A percentile compares a stretch with the other conserved stretches of the same genome.
Evolutionary conservation across 2,329 filamentous ascomycete species (phyloP).

Genomic region (Penicillium nordicum): DNA sequence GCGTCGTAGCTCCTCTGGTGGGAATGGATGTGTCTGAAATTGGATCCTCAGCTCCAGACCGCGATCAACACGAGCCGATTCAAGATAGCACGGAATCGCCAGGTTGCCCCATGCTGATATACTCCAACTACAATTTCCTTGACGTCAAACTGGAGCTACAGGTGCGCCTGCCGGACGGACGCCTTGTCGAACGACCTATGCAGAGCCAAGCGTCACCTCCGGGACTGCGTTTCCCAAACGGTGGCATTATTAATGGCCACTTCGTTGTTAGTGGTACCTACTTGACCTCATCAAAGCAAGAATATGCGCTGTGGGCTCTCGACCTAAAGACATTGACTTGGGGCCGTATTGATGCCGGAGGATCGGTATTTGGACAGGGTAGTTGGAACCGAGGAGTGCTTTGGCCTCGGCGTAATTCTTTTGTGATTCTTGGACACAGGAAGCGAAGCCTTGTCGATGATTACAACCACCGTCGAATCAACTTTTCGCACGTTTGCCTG

Average conservation of each 20-base stretch:
- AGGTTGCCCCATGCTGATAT: constrained; percentile 79
- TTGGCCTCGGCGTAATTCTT: constrained; percentile 90
- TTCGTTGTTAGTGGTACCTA: constrained; percentile 98
- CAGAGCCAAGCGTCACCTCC: constrained; percentile 76
- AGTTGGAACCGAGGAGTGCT: constrained; percentile 96
- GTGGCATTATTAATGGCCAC: constrained; percentile 89
- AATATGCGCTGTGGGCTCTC: constrained; percentile 94
- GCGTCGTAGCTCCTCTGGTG: constrained; percentile 79
- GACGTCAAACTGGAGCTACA: constrained; percentile 96
- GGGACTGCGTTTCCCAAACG: constrained; percentile 90
- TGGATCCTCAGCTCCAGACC: constrained; percentile 41
- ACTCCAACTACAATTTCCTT: constrained; percentile 98
- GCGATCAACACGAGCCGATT: constrained; percentile 35
- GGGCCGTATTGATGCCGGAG: constrained; percentile 93
- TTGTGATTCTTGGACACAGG: constrained; percentile 90
- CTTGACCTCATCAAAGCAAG: constrained; percentile 94
- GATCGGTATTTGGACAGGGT: constrained; percentile 89
- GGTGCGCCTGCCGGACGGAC: constrained; percentile 78
- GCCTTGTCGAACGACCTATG: constrained; percentile 84
- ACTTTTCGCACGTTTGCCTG: constrained; percentile 94
- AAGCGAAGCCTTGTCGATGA: constrained; percentile 94
- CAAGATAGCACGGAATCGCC: constrained; percentile 28
- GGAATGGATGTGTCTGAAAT: constrained; percentile 46
- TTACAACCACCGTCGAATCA: constrained; percentile 96
- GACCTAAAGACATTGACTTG: constrained; percentile 85